Evolutionary conservation across 139 green algal species (phyloP).

Genomic region (Prasinococcaceae sp.): DNA sequence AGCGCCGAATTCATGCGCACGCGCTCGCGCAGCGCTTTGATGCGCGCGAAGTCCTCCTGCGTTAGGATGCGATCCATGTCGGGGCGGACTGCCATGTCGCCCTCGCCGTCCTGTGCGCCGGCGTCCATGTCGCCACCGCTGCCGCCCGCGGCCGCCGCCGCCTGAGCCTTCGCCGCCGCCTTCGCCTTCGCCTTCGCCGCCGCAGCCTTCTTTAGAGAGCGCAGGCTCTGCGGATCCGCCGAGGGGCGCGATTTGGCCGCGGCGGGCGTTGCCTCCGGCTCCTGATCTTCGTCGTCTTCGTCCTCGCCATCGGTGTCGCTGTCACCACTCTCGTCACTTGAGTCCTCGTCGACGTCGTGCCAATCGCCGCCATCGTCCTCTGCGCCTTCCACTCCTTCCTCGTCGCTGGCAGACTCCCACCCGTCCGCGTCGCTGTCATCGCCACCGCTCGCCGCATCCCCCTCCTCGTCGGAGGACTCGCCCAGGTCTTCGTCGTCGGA

Average conservation of each 20-base stretch:
- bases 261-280: constrained; percentile 2
- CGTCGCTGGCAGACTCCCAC: neutral
- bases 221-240: neutral
- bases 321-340: constrained; percentile 1
- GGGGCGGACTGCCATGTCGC: constrained; percentile 23
- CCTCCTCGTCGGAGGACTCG: constrained; percentile 10
- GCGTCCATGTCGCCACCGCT: too few relatives aligned
- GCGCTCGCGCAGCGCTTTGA: constrained; percentile 15
- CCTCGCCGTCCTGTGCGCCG: too few relatives aligned
- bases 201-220: neutral
- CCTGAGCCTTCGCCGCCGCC: constrained; percentile 3
- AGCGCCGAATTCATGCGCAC: neutral
- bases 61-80: constrained; percentile 63
- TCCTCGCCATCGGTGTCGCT: constrained; percentile 7
- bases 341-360: constrained; percentile 17
- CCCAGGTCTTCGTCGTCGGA: constrained; percentile 10
- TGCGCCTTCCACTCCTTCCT: constrained; percentile 14
- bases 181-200: neutral
- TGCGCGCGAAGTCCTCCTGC: constrained; percentile 71
- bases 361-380: constrained; percentile 15
- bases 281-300: constrained; percentile 23
- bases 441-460: constrained; percentile 14
- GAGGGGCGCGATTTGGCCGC: neutral
- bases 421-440: constrained; percentile 12
- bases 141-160: too few relatives aligned